Conservation (phyloP, 2,329 filamentous ascomycete species). For the Colletotrichum sp. region DNA sequence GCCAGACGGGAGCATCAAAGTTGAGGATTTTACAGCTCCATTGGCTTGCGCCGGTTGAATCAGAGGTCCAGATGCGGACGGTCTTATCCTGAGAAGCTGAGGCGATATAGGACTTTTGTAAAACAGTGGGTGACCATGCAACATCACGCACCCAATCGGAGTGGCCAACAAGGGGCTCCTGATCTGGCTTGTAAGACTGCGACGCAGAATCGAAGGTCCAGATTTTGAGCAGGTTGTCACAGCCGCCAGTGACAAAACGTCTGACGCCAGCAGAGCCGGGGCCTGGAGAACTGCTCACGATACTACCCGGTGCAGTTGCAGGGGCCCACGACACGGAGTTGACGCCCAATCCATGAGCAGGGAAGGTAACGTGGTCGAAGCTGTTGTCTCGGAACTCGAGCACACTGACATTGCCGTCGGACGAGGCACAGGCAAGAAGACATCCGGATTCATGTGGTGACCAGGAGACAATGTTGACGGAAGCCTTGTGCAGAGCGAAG, state of each 20-base stretch:
- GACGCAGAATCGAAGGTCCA: conserved; percentile 80
- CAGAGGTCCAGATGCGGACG: conserved; percentile 93
- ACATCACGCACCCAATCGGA: conserved; percentile 98
- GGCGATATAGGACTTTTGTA: conserved; percentile 96
- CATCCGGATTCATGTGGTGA: conserved; percentile 96
- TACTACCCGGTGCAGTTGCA: conserved; percentile 80
- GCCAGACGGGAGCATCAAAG: conserved; percentile 91
- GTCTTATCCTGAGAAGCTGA: conserved; percentile 96
- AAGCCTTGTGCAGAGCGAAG: conserved; percentile 91
- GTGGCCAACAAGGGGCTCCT: conserved; percentile 77
- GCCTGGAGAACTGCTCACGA: conserved; percentile 74
- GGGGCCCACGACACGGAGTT: conserved; percentile 98
- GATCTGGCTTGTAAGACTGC: conserved; percentile 66
- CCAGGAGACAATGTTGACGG: conserved; percentile 96
- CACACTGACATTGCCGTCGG: conserved; percentile 90
- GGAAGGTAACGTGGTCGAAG: conserved; percentile 89
- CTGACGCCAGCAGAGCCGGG: conserved; percentile 69
- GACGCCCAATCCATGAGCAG: conserved; percentile 90
- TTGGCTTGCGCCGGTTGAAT: conserved; percentile 67
- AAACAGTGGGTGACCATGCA: conserved; percentile 92
- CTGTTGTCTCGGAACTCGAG: conserved; percentile 97
- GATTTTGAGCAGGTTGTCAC: conserved; percentile 91
- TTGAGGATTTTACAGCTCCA: conserved; percentile 88
- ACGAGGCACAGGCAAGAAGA: conserved; percentile 91
- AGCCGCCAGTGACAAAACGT: conserved; percentile 92